Conservation (phyloP, 108 stramenopile genomes). For the Pseudonitzschia multiseries region DNA sequence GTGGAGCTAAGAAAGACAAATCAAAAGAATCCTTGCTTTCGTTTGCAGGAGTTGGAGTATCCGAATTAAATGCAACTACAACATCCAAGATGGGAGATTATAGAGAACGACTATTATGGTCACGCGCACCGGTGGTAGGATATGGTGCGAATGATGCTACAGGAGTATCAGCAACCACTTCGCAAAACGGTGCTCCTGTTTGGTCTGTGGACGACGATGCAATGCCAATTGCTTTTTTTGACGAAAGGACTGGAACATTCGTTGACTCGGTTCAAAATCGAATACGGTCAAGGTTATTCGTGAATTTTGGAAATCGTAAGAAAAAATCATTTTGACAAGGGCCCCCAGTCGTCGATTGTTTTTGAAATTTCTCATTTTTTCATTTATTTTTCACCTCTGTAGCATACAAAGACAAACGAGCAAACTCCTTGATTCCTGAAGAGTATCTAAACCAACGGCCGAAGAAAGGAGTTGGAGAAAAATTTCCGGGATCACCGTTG, state of each 20-base stretch:
- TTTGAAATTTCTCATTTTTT: neutral
- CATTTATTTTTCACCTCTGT: neutral
- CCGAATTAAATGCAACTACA: constrained; percentile 53
- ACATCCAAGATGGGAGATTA: constrained; percentile 79
- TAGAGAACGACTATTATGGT: constrained; percentile 65
- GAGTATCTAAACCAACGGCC: constrained; percentile 59
- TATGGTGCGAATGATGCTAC: constrained; percentile 69
- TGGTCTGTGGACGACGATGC: constrained; percentile 82
- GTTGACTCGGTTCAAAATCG: constrained; percentile 66
- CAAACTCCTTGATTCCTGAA: constrained; percentile 66
- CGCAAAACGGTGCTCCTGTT: constrained; percentile 65
- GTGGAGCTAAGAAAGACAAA: constrained; percentile 31
- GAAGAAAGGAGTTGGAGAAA: constrained; percentile 18
- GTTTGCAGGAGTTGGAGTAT: constrained; percentile 67
- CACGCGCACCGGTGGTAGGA: constrained; percentile 66
- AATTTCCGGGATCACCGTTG: constrained; percentile 25
- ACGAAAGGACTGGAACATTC: constrained; percentile 70
- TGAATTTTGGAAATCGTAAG: constrained; percentile 76
- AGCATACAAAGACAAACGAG: constrained; percentile 70
- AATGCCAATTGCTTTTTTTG: constrained; percentile 71
- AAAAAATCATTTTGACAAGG: neutral
- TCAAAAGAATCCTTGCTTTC: constrained; percentile 60
- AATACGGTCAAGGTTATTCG: constrained; percentile 51
- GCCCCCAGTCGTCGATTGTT: neutral
- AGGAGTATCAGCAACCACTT: constrained; percentile 74